phyloP scores from a whole-genome alignment of 2,329 filamentous ascomycete species.

The Lasiodiplodia hormozganensis region DNA sequence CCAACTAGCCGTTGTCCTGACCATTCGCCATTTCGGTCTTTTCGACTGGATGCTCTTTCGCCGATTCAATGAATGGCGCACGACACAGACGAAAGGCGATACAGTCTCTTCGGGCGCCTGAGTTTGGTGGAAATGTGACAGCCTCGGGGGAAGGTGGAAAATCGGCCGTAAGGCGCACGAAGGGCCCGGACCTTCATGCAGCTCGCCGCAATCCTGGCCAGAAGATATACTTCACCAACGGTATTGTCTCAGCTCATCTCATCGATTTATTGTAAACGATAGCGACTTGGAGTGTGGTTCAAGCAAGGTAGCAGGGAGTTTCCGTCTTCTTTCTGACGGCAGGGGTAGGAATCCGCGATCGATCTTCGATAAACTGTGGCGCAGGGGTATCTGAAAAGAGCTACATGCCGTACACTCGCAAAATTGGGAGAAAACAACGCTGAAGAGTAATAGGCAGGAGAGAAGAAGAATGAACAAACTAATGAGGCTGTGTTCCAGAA shows the following conservation, averaged over 20 bases:
- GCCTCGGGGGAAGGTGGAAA: neutral
- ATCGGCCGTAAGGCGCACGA: neutral
- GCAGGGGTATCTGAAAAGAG: constrained; percentile 13
- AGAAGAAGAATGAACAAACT: neutral
- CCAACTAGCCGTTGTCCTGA: neutral
- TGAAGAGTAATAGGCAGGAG: neutral
- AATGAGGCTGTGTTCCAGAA: constrained; percentile 25
- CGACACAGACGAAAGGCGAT: neutral
- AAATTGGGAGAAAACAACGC: neutral
- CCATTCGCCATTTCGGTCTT: neutral
- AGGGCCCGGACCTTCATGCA: neutral
- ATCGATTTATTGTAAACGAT: neutral
- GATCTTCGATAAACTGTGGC: constrained; percentile 1
- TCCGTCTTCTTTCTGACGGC: neutral
- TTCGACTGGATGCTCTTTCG: neutral
- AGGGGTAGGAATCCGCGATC: neutral
- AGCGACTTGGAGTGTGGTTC: neutral
- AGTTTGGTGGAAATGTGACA: neutral
- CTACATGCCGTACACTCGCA: neutral
- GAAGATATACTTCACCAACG: neutral
- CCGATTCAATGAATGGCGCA: neutral
- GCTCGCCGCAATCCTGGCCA: constrained; percentile 12
- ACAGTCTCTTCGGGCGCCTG: neutral
- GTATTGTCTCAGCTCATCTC: constrained; percentile 14
- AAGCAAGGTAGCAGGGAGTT: neutral